phyloP scores from a whole-genome alignment of 2,329 filamentous ascomycete genomes.

The Magnaporthiopsis incrustans region DNA sequence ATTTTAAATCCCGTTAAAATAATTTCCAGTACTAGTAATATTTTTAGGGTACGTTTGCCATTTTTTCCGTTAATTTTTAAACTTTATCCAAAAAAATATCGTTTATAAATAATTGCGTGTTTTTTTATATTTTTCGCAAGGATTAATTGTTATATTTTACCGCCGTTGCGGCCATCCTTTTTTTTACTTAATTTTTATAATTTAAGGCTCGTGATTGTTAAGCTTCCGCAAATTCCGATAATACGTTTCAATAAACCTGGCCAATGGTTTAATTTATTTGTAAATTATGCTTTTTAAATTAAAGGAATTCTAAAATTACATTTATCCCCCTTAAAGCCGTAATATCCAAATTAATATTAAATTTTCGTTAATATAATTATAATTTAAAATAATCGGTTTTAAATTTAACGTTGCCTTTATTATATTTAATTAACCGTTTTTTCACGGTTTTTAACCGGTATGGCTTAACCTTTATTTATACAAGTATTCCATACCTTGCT shows the following conservation, averaged over 20 bases:
- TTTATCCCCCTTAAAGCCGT: not conserved
- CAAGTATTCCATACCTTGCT: too few relatives aligned
- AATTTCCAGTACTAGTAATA: too few relatives aligned
- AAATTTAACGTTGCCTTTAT: not conserved
- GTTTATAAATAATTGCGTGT: too few relatives aligned
- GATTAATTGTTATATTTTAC: not conserved
- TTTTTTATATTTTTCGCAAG: too few relatives aligned
- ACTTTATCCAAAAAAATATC: too few relatives aligned
- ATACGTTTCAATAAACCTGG: not conserved
- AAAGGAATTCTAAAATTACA: not conserved
- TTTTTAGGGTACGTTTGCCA: too few relatives aligned
- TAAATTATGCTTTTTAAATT: not conserved
- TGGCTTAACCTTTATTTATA: not conserved
- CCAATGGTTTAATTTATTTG: not conserved
- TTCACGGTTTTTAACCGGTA: too few relatives aligned
- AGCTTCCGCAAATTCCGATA: not conserved
- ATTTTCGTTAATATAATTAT: not conserved
- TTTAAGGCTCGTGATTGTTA: not conserved
- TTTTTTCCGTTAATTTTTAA: too few relatives aligned
- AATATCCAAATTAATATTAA: not conserved
- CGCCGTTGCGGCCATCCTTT: not conserved
- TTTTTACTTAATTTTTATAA: not conserved
- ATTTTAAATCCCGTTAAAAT: too few relatives aligned
- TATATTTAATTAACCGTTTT: not conserved
- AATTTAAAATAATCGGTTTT: not conserved